phyloP scores from a whole-genome alignment of 1,284 basidiomycete species.

The Phlebopus sp. region DNA sequence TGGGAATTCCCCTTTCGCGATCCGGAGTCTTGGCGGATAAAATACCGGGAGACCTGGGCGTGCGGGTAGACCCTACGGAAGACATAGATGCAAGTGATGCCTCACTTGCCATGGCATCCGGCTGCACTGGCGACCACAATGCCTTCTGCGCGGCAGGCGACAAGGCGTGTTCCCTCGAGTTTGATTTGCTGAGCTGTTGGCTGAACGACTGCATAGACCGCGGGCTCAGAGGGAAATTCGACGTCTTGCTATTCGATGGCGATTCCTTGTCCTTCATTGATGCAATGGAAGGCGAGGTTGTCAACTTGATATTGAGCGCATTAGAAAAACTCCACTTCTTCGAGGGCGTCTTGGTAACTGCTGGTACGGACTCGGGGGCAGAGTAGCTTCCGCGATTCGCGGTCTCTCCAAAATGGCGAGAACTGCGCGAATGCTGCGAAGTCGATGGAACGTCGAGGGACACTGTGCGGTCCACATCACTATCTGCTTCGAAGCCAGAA shows the following conservation, averaged over 20 bases:
- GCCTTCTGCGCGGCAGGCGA: conserved; percentile 43
- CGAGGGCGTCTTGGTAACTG: conserved; percentile 65
- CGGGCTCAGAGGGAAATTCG: conserved; percentile 59
- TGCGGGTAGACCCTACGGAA: conserved; percentile 64
- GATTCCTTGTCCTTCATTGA: conserved; percentile 44
- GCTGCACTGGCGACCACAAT: conserved; percentile 66
- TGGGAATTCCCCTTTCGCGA: conserved; percentile 44
- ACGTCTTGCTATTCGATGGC: conserved; percentile 37
- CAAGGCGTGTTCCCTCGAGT: conserved; percentile 59
- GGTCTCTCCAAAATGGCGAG: conserved; percentile 14
- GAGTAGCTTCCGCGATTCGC: conserved; percentile 34
- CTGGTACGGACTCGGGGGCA: conserved; percentile 39
- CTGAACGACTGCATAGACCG: conserved; percentile 56
- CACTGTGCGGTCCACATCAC: conserved; percentile 42
- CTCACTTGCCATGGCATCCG: conserved; percentile 71
- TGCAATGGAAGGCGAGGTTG: conserved; percentile 62
- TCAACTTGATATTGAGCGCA: conserved; percentile 80
- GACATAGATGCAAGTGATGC: conserved; percentile 71
- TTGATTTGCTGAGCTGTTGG: conserved; percentile 61
- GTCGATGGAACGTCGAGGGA: conserved; percentile 53
- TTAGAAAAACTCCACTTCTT: conserved; percentile 98
- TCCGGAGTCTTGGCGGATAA: conserved; percentile 54
- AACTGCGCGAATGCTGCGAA: conserved; percentile 23
- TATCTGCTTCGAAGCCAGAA: conserved; percentile 35
- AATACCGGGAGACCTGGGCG: conserved; percentile 37